Base-by-base conservation (phyloP, 495 filamentous ascomycete genomes). In the Aspergillus carlsbadensis region DNA sequence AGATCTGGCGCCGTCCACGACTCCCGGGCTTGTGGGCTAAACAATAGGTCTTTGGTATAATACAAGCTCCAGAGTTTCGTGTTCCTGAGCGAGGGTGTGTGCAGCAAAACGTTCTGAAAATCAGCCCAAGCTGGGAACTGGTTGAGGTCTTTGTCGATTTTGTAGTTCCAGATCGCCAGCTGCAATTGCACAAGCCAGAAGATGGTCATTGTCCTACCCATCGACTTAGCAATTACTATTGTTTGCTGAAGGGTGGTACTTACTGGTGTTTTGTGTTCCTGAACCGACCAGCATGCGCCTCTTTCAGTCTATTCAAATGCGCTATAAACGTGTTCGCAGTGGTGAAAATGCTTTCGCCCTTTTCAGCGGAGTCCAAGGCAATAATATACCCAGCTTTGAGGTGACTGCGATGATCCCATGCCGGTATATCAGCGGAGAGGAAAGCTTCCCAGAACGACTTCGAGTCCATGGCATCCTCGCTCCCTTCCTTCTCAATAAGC, bases 161-260 rank as follows among this genome's bases (percentile, higher is more conserved):
- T 55, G 52, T 55, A 55, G 52, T 55, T 40, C 35, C 41, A 37
- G 29, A 55, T 47, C 17, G 52, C 52, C 13, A 46, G 11, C 35
- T 55, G 52, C 21, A 55, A 42, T 18, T 55, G 52, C 33, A 55
- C 10, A 17, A 55, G 52, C 52, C 52, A 55, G 24, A 55, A 55
- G 2, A 55, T 55, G 7, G 52, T 55, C 52, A 55, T 46, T 24
- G 52, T 55, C n/a, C 52, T 55, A 10, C 15, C 2, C 5, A 36
- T 35, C 7, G 20, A 10, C 10, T 50, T 20, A 50, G 31, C 15
- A 10, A 5, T 2, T 13, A 45, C 5, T 45, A 1, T 45, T 18
- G 17, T 17, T 7, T 13, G 5, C 17, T 34, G 15, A 26, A 0
- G 17, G 13, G 21, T 14, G 22, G 10, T 15, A 21, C 51, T 18